phyloP scores from a whole-genome alignment of 371 early-diverging fungal species.

The Phascolomyces articulosus region DNA sequence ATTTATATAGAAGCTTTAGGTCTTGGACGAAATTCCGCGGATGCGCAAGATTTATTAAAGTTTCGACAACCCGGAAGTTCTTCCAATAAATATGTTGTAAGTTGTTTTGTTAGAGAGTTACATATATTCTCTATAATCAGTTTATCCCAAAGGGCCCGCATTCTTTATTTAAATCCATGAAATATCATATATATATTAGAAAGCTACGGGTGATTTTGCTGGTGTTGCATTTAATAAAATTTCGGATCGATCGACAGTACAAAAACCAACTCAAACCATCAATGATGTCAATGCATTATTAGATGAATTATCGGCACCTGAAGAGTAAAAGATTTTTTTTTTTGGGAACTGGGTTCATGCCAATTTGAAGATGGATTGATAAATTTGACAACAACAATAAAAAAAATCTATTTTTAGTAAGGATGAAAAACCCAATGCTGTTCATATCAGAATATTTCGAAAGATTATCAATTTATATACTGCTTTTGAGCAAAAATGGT shows the following conservation, averaged over 20 bases:
- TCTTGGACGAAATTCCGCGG: slow-evolving; percentile 49
- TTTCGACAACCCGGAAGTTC: slow-evolving; percentile 54
- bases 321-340: slow-evolving; percentile 23
- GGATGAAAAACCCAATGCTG: slow-evolving; percentile 30
- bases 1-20: slow-evolving; percentile 64
- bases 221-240: slow-evolving; percentile 53
- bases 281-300: slow-evolving; percentile 49
- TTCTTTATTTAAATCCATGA: too few relatives aligned
- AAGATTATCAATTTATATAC: slow-evolving; percentile 60
- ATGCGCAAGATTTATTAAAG: slow-evolving; percentile 58
- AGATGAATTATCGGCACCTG: slow-evolving; percentile 35
- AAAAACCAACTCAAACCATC: slow-evolving; percentile 40
- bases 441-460: slow-evolving; percentile 47
- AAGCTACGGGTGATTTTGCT: slow-evolving; percentile 55
- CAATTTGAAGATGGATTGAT: too few relatives aligned
- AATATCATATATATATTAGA: too few relatives aligned
- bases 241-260: slow-evolving; percentile 43
- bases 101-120: slow-evolving; percentile 7
- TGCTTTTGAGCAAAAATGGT: slow-evolving; percentile 75
- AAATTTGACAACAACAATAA: too few relatives aligned
- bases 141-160: too few relatives aligned
- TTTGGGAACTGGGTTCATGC: background rate
- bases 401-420: background rate
- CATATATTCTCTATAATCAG: too few relatives aligned
- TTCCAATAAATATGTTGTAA: slow-evolving; percentile 36